Evolutionary conservation across 1,139 yeast genomes (phyloP).

Genomic region (Starmera stellimalicola): DNA sequence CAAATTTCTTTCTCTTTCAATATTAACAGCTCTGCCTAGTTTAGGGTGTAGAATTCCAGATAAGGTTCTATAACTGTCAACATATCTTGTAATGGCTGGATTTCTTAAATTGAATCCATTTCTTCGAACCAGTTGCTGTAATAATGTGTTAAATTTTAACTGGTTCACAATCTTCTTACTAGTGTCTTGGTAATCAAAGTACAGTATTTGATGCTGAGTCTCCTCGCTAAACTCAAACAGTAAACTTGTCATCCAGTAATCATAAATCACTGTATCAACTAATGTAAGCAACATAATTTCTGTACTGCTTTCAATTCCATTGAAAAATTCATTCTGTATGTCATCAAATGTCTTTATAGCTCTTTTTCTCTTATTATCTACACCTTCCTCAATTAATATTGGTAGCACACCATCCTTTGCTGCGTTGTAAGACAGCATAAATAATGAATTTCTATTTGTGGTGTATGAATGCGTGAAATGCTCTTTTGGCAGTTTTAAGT

Average conservation of each 20-base stretch:
- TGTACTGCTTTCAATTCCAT: conserved; percentile 10
- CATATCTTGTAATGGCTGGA: conserved; percentile 10
- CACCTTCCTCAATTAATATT: conserved; percentile 14
- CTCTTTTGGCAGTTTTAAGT: conserved; percentile 12
- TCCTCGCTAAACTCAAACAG: conserved; percentile 6
- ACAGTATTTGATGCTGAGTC: conserved; percentile 9
- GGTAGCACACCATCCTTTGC: conserved; percentile 14
- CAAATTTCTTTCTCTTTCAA: conserved; percentile 9
- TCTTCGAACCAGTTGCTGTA: conserved; percentile 10
- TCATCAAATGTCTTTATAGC: conserved; percentile 8
- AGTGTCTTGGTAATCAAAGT: conserved; percentile 4
- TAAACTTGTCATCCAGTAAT: conserved; percentile 14
- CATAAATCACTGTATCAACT: conserved; percentile 15
- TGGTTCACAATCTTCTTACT: conserved; percentile 5
- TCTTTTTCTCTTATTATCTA: conserved; percentile 4
- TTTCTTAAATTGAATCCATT: conserved; percentile 17
- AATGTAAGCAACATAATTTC: conserved; percentile 17
- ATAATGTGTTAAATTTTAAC: conserved; percentile 5
- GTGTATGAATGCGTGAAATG: conserved; percentile 8
- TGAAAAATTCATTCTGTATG: conserved; percentile 11
- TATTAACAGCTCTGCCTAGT: conserved; percentile 5
- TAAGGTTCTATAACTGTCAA: background rate
- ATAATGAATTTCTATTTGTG: conserved; percentile 12
- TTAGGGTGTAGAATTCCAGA: conserved; percentile 1
- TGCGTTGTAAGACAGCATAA: conserved; percentile 13